Evolutionary conservation across 1,139 yeast genomes (phyloP).

Genomic region (Saccharomyces hybrid): DNA sequence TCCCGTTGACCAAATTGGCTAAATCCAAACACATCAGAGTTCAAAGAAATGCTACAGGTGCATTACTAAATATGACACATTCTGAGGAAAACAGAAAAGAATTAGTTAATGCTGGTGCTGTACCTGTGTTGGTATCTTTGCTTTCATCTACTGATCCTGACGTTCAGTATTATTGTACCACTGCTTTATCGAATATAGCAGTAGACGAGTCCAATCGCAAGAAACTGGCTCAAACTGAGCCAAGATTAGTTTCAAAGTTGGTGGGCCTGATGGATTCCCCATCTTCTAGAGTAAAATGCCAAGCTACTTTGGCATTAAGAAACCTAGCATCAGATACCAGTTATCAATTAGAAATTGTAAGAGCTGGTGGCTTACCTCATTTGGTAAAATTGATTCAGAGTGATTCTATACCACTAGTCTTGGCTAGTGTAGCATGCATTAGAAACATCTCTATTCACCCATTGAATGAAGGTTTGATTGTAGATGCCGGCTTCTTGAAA

Average conservation of each 20-base stretch:
- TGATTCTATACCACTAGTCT: constrained; percentile 81
- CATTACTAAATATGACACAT: constrained; percentile 94
- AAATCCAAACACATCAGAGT: constrained; percentile 91
- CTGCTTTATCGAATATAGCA: constrained; percentile 93
- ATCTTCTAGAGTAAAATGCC: constrained; percentile 93
- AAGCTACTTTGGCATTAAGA: constrained; percentile 92
- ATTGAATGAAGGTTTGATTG: constrained; percentile 85
- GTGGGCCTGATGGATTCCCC: constrained; percentile 89
- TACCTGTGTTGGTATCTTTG: constrained; percentile 89
- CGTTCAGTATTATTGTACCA: constrained; percentile 96
- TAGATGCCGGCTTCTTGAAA: constrained; percentile 89
- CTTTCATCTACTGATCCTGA: constrained; percentile 86
- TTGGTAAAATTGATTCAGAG: constrained; percentile 81
- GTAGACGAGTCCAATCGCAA: constrained; percentile 90
- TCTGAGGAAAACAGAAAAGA: constrained; percentile 95
- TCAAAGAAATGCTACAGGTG: constrained; percentile 98
- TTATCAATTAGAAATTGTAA: constrained; percentile 90
- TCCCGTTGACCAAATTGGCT: constrained; percentile 89
- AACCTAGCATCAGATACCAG: constrained; percentile 88
- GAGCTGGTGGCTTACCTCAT: constrained; percentile 92
- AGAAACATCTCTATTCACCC: constrained; percentile 96
- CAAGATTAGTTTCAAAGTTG: constrained; percentile 81
- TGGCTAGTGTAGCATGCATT: constrained; percentile 97
- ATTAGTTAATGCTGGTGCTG: constrained; percentile 95
- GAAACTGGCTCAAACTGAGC: constrained; percentile 85